These are phyloP conservation scores for Candida sp. DNA, from an alignment of 1,139 yeast genomes.

Conservation along the genomic window DNA sequence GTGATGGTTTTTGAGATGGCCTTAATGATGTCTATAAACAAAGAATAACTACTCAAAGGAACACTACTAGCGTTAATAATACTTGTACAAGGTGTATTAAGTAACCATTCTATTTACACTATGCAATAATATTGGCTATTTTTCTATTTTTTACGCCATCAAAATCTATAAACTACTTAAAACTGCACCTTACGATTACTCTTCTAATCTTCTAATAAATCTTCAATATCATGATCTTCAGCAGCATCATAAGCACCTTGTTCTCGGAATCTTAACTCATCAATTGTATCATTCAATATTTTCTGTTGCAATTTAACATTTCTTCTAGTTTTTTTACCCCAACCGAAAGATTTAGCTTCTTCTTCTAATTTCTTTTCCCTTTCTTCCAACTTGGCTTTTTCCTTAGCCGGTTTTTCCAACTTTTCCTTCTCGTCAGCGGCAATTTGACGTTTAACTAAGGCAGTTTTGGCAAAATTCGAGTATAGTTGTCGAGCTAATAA, in stretches of 20 bases:
- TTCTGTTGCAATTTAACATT: constrained; percentile 53
- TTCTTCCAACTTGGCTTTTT: constrained; percentile 26
- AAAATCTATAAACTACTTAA: too few relatives aligned
- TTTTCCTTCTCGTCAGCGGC: constrained; percentile 45
- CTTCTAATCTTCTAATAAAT: constrained; percentile 57
- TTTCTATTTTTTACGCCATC: too few relatives aligned
- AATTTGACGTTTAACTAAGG: constrained; percentile 50
- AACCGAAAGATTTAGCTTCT: constrained; percentile 59
- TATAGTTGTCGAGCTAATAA: constrained; percentile 34
- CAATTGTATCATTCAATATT: constrained; percentile 40
- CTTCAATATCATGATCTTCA: constrained; percentile 64
- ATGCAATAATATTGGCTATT: not conserved
- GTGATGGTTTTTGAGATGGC: too few relatives aligned
- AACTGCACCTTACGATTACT: too few relatives aligned
- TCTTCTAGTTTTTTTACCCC: constrained; percentile 74
- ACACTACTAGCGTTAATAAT: too few relatives aligned
- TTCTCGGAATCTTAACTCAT: constrained; percentile 16
- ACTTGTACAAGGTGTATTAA: not conserved
- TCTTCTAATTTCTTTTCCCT: constrained; percentile 25
- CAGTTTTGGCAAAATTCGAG: constrained; percentile 42
- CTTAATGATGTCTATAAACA: too few relatives aligned
- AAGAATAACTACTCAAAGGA: too few relatives aligned
- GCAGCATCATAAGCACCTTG: constrained; percentile 52
- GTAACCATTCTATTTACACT: not conserved
- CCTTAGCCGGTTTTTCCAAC: constrained; percentile 31